Conservation (phyloP, 768 basidiomycete genomes). For the Flagelloscypha sp. region DNA sequence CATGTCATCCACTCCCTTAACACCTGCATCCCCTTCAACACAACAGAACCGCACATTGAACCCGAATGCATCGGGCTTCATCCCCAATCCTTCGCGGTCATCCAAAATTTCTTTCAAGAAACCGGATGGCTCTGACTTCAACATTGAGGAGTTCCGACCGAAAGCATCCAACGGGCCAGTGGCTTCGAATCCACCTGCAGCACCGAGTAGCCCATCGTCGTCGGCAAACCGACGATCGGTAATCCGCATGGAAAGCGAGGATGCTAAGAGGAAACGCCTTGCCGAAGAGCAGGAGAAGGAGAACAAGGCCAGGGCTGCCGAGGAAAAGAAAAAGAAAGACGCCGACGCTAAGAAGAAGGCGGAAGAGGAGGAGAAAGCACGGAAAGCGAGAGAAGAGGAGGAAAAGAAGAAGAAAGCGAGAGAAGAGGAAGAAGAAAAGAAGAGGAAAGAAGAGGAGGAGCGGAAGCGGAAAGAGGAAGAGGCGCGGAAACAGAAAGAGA, state of each 20-base stretch:
- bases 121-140: conserved; percentile 56
- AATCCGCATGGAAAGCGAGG: conserved; percentile 60
- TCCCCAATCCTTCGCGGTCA: conserved; percentile 39
- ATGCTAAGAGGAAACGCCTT: conserved; percentile 42
- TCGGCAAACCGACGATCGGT: conserved; percentile 28
- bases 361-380: conserved; percentile 35
- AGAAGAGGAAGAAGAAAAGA: conserved; percentile 20
- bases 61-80: conserved; percentile 56
- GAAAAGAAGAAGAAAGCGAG: conserved; percentile 20
- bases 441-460: conserved; percentile 25
- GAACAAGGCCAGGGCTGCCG: conserved; percentile 21
- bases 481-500: conserved; percentile 32
- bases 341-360: conserved; percentile 30
- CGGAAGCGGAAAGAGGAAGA: conserved; percentile 27
- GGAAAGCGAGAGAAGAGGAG: conserved; percentile 33
- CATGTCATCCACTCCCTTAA: conserved; percentile 60
- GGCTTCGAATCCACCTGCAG: conserved; percentile 29
- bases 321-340: conserved; percentile 30
- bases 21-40: conserved; percentile 45
- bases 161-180: conserved; percentile 37
- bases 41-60: conserved; percentile 43
- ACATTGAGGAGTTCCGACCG: conserved; percentile 45
- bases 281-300: conserved; percentile 37
- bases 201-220: conserved; percentile 23
- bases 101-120: conserved; percentile 52